Evolutionary conservation across 352 stramenopile species (phyloP).

Genomic region (Phytophthora vignae): DNA sequence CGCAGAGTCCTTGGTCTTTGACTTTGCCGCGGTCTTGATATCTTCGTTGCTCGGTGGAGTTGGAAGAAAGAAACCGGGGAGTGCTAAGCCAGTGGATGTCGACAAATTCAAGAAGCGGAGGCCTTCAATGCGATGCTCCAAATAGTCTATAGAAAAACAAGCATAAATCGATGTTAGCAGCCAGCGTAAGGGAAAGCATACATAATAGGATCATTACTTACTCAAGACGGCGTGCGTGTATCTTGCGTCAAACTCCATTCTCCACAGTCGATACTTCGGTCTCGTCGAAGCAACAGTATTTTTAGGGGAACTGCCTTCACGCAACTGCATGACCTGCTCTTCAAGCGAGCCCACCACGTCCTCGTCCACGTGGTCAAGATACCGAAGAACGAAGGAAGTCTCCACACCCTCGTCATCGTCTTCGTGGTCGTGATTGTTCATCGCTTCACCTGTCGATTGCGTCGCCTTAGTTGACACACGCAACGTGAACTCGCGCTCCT

Average conservation of each 20-base stretch:
- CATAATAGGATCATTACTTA: constrained; percentile 30
- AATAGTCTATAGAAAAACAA: constrained; percentile 36
- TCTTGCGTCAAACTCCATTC: constrained; percentile 81
- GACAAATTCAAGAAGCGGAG: constrained; percentile 57
- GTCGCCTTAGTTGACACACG: constrained; percentile 24
- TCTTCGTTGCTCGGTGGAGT: constrained; percentile 30
- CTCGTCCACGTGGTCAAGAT: constrained; percentile 63
- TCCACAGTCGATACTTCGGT: constrained; percentile 61
- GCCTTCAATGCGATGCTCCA: constrained; percentile 53
- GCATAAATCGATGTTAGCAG: constrained; percentile 3
- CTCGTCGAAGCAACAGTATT: constrained; percentile 23
- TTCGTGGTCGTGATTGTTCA: constrained; percentile 3
- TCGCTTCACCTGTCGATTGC: constrained; percentile 7
- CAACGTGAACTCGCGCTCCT: constrained; percentile 79
- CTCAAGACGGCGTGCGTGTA: constrained; percentile 63
- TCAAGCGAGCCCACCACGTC: constrained; percentile 39
- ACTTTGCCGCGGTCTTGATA: constrained; percentile 19
- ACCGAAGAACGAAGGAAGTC: constrained; percentile 73
- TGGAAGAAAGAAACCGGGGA: constrained; percentile 75
- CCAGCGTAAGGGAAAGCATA: constrained; percentile 8
- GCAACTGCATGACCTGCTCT: constrained; percentile 26
- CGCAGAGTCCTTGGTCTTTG: constrained; percentile 3
- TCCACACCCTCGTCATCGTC: constrained; percentile 35
- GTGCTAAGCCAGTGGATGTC: constrained; percentile 41
- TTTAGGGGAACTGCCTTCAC: background rate